phyloP scores from a whole-genome alignment of 2,329 filamentous ascomycete genomes.

The Monosporascus sp. region DNA sequence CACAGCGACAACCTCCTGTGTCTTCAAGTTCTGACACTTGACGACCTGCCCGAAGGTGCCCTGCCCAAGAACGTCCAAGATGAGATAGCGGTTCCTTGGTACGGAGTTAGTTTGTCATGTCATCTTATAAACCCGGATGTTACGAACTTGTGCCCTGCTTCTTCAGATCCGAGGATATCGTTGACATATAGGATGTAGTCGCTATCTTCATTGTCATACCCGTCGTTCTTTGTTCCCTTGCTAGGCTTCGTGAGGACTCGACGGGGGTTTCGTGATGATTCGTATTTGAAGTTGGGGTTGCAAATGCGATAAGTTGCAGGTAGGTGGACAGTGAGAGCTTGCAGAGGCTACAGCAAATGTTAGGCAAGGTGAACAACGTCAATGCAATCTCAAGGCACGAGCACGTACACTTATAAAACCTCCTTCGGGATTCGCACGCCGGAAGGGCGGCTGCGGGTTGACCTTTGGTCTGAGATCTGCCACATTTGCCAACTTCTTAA shows the following conservation, averaged over 20 bases:
- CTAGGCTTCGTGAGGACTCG: conserved; percentile 96
- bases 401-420: conserved; percentile 89
- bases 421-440: conserved; percentile 91
- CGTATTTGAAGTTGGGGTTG: conserved; percentile 97
- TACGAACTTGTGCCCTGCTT: conserved; percentile 89
- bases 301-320: conserved; percentile 97
- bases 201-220: conserved; percentile 97
- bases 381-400: conserved; percentile 1
- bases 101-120: conserved; percentile 9
- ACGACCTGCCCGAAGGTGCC: conserved; percentile 98
- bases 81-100: conserved; percentile 83
- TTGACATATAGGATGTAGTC: conserved; percentile 99
- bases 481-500: conserved; percentile 69
- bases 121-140: background rate
- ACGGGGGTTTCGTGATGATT: conserved; percentile 92
- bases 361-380: background rate
- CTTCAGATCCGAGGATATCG: conserved; percentile 94
- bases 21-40: conserved; percentile 97
- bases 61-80: conserved; percentile 93
- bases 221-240: conserved; percentile 97
- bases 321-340: conserved; percentile 89
- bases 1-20: conserved; percentile 95
- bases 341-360: conserved; percentile 62
- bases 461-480: conserved; percentile 77
- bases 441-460: conserved; percentile 82